Base-by-base conservation (phyloP, 1,284 basidiomycete species). In the Ceratobasidium sp. region DNA sequence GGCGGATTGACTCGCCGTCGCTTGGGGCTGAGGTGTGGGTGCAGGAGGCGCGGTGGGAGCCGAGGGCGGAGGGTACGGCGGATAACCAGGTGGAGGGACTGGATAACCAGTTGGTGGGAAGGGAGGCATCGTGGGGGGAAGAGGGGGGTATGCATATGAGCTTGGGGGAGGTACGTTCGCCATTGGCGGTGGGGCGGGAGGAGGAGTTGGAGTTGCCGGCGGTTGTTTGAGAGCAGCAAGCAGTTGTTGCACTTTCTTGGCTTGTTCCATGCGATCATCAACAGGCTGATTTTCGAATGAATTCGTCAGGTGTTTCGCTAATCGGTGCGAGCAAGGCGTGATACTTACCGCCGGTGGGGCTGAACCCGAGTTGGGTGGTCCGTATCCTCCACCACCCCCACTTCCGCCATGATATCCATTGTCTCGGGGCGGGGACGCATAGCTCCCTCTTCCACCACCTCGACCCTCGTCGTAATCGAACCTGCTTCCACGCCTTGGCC, bases 261-360 rank as follows among this genome's bases (percentile, higher is more conserved):
- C 92, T 82, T 92, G 90, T 77, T 92, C 91, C 30, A 93, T 82
- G 28, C 91, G 88, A 70, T 92, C 90, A 74, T 91, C 89, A 44
- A 82, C 79, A 42, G 82, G 78, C 82, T 83, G 73, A 9, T 44
- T 21, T 60, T 28, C 36, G 23, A n/a, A 36, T 60, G 21, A 5
- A 4, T 49, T 49, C 14, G 30, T 54, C 18, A 54, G 53, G 5
- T 30, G 5, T 30, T 16, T 33, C 6, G 12, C 12, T 8, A 33
- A 54, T 30, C n/a, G 30, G 6, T 16, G 12, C n/a, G 33, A 49
- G 4, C n/a, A 25, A 38, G 18, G 44, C 28, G 8, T 48, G 25
- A 11, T 11, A 70, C 72, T 53, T 30, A 73, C 74, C 18, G 73
- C 73, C 12, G 51, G 46, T 2, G 48, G 53, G 46, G 21, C 14